These are phyloP conservation scores for Nicotiana rustica DNA, from an alignment of 305 asterid species.

Conservation along the genomic window DNA sequence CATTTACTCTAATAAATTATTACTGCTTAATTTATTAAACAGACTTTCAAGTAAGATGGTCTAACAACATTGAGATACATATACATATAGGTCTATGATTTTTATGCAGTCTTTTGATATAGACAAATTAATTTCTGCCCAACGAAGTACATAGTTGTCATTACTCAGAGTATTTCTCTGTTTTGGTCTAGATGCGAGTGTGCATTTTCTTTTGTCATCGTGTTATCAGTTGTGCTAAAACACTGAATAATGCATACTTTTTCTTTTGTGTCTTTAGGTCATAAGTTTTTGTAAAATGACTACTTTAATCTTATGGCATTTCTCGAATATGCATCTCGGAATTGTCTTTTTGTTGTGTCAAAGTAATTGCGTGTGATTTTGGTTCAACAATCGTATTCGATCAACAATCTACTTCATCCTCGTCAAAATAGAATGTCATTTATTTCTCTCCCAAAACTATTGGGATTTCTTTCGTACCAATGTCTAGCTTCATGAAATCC, in stretches of 20 bases:
- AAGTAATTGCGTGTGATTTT: slow-evolving; percentile 5
- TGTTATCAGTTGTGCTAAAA: slow-evolving; percentile 11
- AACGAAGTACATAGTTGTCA: slow-evolving; percentile 10
- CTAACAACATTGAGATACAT: neutral
- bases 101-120: neutral
- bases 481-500: slow-evolving; percentile 17
- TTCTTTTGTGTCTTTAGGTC: neutral
- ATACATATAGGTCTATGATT: no score
- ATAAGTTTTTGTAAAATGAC: neutral
- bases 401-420: neutral
- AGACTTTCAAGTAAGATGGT: slow-evolving; percentile 9
- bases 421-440: slow-evolving; percentile 18
- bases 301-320: neutral
- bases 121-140: neutral
- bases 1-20: neutral
- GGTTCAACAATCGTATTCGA: neutral
- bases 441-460: slow-evolving; percentile 21
- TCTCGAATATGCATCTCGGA: neutral
- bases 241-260: neutral
- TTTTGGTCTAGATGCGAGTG: neutral
- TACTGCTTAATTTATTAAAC: neutral
- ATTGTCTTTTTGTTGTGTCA: neutral
- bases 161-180: slow-evolving; percentile 4
- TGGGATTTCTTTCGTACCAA: neutral
- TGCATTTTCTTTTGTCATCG: slow-evolving; percentile 26